phyloP scores from a whole-genome alignment of 176 grass and related monocot genomes.

The Oryza meyeriana region DNA sequence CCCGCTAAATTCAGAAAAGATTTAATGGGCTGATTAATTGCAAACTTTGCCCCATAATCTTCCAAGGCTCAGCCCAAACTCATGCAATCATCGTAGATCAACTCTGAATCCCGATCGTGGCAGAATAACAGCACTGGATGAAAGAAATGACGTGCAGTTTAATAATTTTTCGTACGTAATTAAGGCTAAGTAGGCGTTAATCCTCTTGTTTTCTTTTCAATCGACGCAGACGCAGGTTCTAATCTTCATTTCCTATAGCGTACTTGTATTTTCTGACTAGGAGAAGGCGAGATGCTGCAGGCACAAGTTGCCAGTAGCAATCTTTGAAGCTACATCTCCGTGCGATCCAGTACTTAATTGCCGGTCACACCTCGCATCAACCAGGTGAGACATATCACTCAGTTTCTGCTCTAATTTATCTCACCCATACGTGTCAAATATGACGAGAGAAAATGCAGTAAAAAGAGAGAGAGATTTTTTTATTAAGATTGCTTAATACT shows the following conservation, averaged over 20 bases:
- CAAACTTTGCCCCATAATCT: not conserved
- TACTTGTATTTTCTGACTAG: not conserved
- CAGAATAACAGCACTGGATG: too few species aligned
- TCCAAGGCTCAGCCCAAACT: not conserved
- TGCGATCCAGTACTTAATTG: constrained; percentile 32
- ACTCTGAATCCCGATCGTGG: too few species aligned
- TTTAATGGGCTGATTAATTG: not conserved
- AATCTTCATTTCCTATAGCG: not conserved
- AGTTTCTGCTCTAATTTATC: not conserved
- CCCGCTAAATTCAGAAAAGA: not conserved
- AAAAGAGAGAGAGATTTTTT: not conserved
- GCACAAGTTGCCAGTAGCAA: not conserved
- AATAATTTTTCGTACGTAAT: not conserved
- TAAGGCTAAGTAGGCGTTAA: not conserved
- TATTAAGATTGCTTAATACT: not conserved
- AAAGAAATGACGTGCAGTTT: too few species aligned
- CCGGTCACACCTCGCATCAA: constrained; percentile 24
- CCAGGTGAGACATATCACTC: constrained; percentile 5
- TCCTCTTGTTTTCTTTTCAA: not conserved
- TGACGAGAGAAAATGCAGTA: not conserved
- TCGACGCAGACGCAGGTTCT: not conserved
- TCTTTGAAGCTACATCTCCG: constrained; percentile 42
- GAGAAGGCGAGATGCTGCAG: not conserved
- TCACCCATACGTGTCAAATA: not conserved
- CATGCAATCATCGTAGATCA: not conserved